Percentiles rank a stretch among this genome's conserved stretches.
phyloP scores from a whole-genome alignment of 2,329 filamentous ascomycete species.

The Nemania diffusa region DNA sequence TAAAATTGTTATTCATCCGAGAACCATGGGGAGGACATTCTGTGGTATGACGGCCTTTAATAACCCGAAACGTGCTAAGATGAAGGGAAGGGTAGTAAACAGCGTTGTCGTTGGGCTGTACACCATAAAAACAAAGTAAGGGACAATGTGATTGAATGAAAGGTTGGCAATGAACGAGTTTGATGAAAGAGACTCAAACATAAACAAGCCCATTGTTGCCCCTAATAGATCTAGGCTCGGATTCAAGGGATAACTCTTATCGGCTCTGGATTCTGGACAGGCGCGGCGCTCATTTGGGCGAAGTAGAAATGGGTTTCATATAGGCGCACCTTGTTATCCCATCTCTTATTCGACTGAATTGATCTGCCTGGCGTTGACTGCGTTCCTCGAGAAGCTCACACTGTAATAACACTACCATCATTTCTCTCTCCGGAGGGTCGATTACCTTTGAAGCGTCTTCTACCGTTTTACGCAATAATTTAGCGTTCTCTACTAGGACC shows the following conservation, averaged over 20 bases:
- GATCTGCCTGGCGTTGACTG: constrained; percentile 32
- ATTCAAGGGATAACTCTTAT: not conserved
- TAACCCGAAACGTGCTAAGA: not conserved
- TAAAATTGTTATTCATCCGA: not conserved
- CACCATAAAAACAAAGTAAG: not conserved
- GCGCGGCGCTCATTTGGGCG: not conserved
- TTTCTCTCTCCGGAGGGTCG: constrained; percentile 16
- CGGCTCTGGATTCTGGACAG: not conserved
- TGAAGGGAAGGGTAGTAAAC: not conserved
- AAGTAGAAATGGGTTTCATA: constrained; percentile 24
- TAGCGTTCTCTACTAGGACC: constrained; percentile 36
- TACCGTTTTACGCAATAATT: constrained; percentile 33
- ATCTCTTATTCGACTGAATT: constrained; percentile 37
- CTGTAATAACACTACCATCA: constrained; percentile 39
- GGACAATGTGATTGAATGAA: not conserved
- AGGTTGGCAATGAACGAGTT: not conserved
- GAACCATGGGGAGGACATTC: not conserved
- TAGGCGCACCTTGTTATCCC: constrained; percentile 32
- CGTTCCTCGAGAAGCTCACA: constrained; percentile 44
- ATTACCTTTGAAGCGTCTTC: constrained; percentile 4
- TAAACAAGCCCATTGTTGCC: not conserved
- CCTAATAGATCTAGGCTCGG: not conserved
- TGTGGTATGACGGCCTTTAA: not conserved
- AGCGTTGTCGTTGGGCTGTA: not conserved
- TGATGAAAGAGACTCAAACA: not conserved